These are phyloP conservation scores for Hypericum perforatum DNA, from an alignment of 345 rosid species.

Conservation along the genomic window DNA sequence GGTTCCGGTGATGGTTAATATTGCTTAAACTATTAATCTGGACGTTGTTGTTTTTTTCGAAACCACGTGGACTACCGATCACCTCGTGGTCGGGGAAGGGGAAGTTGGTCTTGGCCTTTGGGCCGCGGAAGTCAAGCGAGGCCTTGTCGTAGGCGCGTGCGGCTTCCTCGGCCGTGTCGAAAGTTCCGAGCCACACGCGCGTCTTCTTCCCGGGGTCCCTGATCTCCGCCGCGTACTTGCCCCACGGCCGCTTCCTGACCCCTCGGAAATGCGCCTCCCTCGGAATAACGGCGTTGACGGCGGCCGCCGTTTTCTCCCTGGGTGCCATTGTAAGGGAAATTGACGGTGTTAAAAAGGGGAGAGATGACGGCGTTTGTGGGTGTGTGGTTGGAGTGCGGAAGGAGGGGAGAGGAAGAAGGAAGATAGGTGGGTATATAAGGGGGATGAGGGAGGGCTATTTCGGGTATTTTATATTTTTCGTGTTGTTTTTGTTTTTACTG, in stretches of 20 bases:
- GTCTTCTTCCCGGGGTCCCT: slow-evolving; percentile 8
- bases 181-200: slow-evolving; percentile 5
- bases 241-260: slow-evolving; percentile 4
- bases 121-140: slow-evolving; percentile 6
- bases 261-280: slow-evolving; percentile 2
- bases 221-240: slow-evolving; percentile 5
- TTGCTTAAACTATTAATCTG: too few species aligned
- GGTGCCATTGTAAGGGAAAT: background rate
- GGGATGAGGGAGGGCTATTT: background rate
- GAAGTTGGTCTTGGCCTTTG: slow-evolving; percentile 8
- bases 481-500: too few species aligned
- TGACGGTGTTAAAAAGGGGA: background rate
- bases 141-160: slow-evolving; percentile 10
- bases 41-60: too few species aligned
- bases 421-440: background rate
- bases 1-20: slow-evolving; percentile 12
- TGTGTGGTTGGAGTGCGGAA: too few species aligned
- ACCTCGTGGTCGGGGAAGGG: background rate
- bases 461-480: background rate
- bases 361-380: background rate
- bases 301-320: slow-evolving; percentile 5
- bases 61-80: too few species aligned
- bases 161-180: slow-evolving; percentile 7
- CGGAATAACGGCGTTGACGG: background rate
- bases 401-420: background rate